These are phyloP conservation scores for Penicillium sp. DNA, from an alignment of 2,329 filamentous ascomycete genomes.

Conservation along the genomic window DNA sequence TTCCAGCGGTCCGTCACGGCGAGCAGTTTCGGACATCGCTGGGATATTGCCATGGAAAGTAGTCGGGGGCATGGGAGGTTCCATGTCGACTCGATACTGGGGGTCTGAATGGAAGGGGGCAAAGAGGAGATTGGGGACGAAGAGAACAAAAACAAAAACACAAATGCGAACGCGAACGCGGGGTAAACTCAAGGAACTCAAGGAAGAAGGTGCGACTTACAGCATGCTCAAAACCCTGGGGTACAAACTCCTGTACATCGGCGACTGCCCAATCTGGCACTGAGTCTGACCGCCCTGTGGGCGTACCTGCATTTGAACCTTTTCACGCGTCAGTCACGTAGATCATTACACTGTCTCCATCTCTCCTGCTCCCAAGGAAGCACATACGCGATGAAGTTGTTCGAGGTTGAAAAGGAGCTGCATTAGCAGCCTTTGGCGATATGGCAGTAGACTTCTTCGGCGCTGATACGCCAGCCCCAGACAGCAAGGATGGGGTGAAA, in stretches of 20 bases:
- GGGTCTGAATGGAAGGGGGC: background rate
- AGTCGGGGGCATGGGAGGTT: too few relatives aligned
- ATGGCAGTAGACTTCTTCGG: constrained; percentile 68
- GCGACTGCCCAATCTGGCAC: constrained; percentile 45
- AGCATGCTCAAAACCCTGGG: constrained; percentile 54
- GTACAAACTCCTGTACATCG: constrained; percentile 51
- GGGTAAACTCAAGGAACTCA: background rate
- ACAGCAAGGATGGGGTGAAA: constrained; percentile 67
- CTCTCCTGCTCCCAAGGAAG: background rate
- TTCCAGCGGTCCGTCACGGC: too few relatives aligned
- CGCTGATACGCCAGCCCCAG: constrained; percentile 37
- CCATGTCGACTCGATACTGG: background rate
- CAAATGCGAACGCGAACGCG: too few relatives aligned
- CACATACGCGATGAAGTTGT: constrained; percentile 39
- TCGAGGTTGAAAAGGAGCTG: constrained; percentile 58
- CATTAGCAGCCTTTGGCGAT: constrained; percentile 84
- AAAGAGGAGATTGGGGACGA: background rate
- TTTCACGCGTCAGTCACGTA: constrained; percentile 25
- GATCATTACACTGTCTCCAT: background rate
- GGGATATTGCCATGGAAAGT: too few relatives aligned
- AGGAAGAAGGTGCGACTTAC: constrained; percentile 32
- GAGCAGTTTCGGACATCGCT: too few relatives aligned
- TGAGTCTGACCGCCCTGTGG: constrained; percentile 39
- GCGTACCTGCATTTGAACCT: constrained; percentile 44
- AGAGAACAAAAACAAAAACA: background rate